Evolutionary conservation across 2,329 filamentous ascomycete genomes (phyloP), one percentile per base, ranked within the genome.

Genomic region (Sporothrix globosa): DNA sequence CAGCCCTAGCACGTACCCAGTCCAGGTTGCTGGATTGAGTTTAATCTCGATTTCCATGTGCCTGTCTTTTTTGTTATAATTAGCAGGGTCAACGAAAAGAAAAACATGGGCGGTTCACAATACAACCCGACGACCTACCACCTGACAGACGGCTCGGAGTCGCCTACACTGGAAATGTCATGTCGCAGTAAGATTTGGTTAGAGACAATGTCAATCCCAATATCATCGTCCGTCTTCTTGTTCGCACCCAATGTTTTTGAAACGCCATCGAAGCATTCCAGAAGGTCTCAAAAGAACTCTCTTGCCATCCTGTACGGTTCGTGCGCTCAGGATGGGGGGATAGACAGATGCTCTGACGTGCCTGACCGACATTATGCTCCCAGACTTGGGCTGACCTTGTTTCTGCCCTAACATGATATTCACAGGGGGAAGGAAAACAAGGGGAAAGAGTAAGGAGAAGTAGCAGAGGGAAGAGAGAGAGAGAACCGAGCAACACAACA

Each of bases 11-110:
- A 39, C 48, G 27, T 41, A 41, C 63, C 46, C 48, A 52, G 63
- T n/a, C 48, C 52, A 68, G 52, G 66, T 19, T n/a, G 21, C 50
- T 54, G 63, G 48, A 67, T 39, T 48, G 61, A 27, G 44, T 48
- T 34, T 65, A 65, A 65, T 65, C 61, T 65, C 61, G 61, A 65
- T 65, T 65, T 50, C 61, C 61, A 65, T 65, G 61, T 65, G 61
- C 61, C 58, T 27, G 24, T 46, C 58, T 39, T 21, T 46, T 21
- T 63, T 63, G 24, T 58, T 61, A n/a, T 39, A 10, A 63, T n/a
- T n/a, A 46, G 21, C 58, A 63, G 58, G 58, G 39, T 1, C 2
- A n/a, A 19, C 6, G 46, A 19, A 17, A 6, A 34, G 34, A 9
- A 34, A 34, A 34, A 34, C 34, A 34, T 9, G 4, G 34, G 34